phyloP scores from a whole-genome alignment of 345 rosid genomes.

The Salix brachista region DNA sequence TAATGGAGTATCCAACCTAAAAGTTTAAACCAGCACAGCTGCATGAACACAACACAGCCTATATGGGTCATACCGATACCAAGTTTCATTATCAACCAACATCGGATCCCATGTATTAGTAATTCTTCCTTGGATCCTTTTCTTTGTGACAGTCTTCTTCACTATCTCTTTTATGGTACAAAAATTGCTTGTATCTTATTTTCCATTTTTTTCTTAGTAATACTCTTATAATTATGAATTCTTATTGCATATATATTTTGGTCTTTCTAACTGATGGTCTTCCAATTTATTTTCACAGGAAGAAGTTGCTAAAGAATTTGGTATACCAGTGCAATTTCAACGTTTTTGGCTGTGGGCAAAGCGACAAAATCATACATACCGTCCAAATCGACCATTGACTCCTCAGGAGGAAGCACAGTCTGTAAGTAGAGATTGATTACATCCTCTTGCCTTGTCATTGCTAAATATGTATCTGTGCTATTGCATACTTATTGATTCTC shows the following conservation, averaged over 20 bases:
- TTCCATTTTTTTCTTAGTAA: not conserved
- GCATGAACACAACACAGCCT: not conserved
- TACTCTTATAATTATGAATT: not conserved
- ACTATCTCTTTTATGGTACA: not conserved
- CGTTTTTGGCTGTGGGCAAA: constrained; percentile 98
- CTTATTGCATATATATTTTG: not conserved
- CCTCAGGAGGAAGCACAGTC: constrained; percentile 69
- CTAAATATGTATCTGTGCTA: not conserved
- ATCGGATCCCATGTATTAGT: not conserved
- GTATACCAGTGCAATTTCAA: constrained; percentile 71
- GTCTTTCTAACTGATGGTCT: not conserved
- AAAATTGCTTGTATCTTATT: not conserved
- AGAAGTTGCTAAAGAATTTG: constrained; percentile 91
- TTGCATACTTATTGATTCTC: not conserved
- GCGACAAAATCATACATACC: constrained; percentile 92
- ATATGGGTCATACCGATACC: not conserved
- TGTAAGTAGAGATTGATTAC: constrained; percentile 29
- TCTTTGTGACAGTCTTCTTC: not conserved
- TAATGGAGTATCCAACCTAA: not conserved
- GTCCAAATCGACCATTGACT: constrained; percentile 76
- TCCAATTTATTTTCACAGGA: constrained; percentile 42
- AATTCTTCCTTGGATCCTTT: not conserved
- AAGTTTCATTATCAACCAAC: not conserved
- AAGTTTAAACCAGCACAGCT: not conserved
- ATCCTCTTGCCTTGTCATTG: not conserved